Percentiles rank a stretch among this genome's conserved stretches.
phyloP scores from a whole-genome alignment of 805 yeast species.

The Starmera pachycereana region DNA sequence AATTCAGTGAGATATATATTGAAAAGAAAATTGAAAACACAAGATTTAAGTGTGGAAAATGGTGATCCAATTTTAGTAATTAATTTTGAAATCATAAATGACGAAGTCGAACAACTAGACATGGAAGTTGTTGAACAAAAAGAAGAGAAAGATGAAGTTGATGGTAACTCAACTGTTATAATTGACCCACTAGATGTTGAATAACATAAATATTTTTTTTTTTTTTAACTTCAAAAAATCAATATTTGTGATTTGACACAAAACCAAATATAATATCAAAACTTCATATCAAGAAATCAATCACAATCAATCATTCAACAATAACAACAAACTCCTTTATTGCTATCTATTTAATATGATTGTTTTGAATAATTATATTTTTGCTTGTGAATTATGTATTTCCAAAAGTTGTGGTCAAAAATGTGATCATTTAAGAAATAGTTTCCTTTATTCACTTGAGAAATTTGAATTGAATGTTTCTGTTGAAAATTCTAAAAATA shows the following conservation, averaged over 20 bases:
- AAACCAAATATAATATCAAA: too few species aligned
- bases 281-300: too few species aligned
- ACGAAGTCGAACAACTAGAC: background rate
- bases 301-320: too few species aligned
- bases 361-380: background rate
- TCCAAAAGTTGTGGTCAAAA: background rate
- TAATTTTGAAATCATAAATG: slow-evolving; percentile 6
- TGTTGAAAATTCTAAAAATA: too few species aligned
- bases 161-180: background rate
- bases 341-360: background rate
- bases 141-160: background rate
- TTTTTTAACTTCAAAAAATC: too few species aligned
- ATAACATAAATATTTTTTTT: too few species aligned
- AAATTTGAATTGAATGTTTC: background rate
- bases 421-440: background rate
- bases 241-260: too few species aligned
- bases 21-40: slow-evolving; percentile 13
- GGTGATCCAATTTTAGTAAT: slow-evolving; percentile 14
- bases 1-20: slow-evolving; percentile 37
- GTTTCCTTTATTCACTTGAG: background rate
- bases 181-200: background rate
- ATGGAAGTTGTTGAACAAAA: background rate
- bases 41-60: slow-evolving; percentile 7
- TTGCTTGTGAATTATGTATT: background rate
- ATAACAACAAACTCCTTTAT: too few species aligned